Percentiles rank a stretch among this genome's conserved stretches.
Conservation (phyloP, 805 yeast genomes). For the Hanseniaspora hatyaiensis region DNA sequence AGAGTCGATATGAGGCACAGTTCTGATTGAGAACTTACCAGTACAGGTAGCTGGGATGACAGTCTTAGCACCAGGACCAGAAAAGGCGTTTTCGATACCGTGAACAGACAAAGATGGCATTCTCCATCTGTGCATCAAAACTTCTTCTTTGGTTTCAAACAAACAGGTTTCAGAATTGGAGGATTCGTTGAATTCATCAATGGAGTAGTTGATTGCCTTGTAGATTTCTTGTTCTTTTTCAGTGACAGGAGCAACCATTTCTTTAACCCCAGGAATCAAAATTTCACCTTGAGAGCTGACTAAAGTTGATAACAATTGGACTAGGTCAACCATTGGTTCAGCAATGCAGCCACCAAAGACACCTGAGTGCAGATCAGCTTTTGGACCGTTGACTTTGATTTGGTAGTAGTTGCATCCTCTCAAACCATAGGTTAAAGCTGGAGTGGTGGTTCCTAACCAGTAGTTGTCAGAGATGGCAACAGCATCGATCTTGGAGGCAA, state of each 20-base stretch:
- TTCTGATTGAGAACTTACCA: constrained; percentile 94
- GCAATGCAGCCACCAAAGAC: constrained; percentile 94
- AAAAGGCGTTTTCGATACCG: constrained; percentile 96
- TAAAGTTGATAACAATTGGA: constrained; percentile 61
- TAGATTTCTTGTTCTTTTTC: constrained; percentile 66
- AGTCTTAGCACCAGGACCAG: constrained; percentile 91
- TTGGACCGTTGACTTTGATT: constrained; percentile 73
- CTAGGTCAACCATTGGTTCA: constrained; percentile 92
- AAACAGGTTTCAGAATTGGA: constrained; percentile 79
- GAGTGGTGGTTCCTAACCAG: constrained; percentile 96
- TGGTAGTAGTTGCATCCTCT: constrained; percentile 95
- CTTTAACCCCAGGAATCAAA: constrained; percentile 73
- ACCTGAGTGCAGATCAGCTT: constrained; percentile 95
- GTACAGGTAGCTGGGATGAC: constrained; percentile 90
- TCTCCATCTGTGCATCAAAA: constrained; percentile 98
- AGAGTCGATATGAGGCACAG: constrained; percentile 88
- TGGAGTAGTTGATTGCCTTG: constrained; percentile 73
- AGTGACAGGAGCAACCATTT: constrained; percentile 91
- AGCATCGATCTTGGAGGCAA: constrained; percentile 82
- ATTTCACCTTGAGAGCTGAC: constrained; percentile 78
- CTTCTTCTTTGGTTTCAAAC: constrained; percentile 64
- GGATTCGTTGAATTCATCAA: constrained; percentile 76
- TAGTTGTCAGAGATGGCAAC: constrained; percentile 95
- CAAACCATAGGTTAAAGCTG: constrained; percentile 92
- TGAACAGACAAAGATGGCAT: constrained; percentile 91